Evolutionary conservation across 805 yeast species (phyloP), one percentile per base, ranked within the genome.

Genomic region (Pichia nakasei): DNA sequence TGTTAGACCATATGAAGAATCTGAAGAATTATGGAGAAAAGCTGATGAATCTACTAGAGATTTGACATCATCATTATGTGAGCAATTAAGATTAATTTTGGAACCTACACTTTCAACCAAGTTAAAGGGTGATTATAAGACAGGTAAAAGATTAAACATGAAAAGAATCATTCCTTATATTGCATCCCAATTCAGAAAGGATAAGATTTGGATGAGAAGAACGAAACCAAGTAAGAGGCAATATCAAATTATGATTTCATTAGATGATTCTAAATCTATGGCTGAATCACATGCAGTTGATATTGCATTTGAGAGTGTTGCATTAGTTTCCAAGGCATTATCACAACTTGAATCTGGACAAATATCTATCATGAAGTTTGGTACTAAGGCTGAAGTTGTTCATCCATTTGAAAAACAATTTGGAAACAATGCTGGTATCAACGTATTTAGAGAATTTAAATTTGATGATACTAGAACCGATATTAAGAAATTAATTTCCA

Each of bases 31-130:
- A 29, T 94, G 98, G 98, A 78, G 75, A 52, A 66, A 73, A 48
- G 82, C 94, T 59, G 97, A 89, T 56, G 61, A 78, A 18, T 77
- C 85, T n/a, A 88, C 96, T 0, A 84, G 82, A 45, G 97, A 89
- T 50, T 67, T 93, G 31, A 83, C 97, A 2, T 78, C 95, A 0
- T 80, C 86, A 18, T 70, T 93, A 35, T 82, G 95, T 59, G 99
- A 93, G 65, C 98, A 93, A 63, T 70, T 93, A 47, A 73, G 99
- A 35, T 73, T 93, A 50, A 93, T 93, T 58, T 68, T 93, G 51
- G 97, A 89, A 60, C 99, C 99, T 5, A 93, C 98, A 0, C 68
- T 85, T 48, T 94, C 97, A n/a, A 91, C 97, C 3, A 93, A 93
- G 61, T 69, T 93, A 46, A 79, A 76, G 49, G 99, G 99, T 58